Evolutionary conservation across 1,139 yeast species (phyloP), one percentile per base, ranked within the genome.

Genomic region (Candida sp.): DNA sequence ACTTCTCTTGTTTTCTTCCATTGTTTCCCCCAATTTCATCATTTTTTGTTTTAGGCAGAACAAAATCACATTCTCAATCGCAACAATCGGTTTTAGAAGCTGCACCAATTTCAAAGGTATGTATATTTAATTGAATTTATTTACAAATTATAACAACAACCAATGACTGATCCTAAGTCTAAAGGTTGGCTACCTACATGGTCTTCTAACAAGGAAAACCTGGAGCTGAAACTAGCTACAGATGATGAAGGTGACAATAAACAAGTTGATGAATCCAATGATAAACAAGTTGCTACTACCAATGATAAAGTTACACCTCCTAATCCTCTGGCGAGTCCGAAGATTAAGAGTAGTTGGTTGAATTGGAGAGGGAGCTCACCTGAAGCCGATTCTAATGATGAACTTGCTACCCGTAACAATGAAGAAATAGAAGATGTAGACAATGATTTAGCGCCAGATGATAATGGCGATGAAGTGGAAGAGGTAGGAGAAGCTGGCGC

Each of bases 381-480:
- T 37, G 33, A 33, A 37, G 39, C 22, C 6, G 44, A 40, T n/a
- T 32, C 41, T 25, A 49, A 46, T 9, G 41, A 38, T 12, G 49
- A 48, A 21, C 55, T 48, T 12, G 7, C 19, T 12, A 21, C 27
- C 5, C 33, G 29, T 8, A 30, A 22, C 11, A 52, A 47, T 6
- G 56, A 50, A 4, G 49, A 44, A 4, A 55, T 50, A 15, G 55
- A 54, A 5, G 54, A 49, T 6, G 62, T 55, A 9, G 60, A 57
- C 15, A 63, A 59, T n/a, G 66, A 63, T 35, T 54, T 54, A 7
- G 49, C 46, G 8, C 56, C 60, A 6, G 64, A 62, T 35, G 62
- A 60, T 44, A 55, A 56, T 36, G 61, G 61, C 8, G 72, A 68
- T 43, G 74, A 64, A 41, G 55, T 67, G 3, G 70, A 63, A 36